Percentiles rank a stretch among this genome's conserved stretches.
Evolutionary conservation across 495 filamentous ascomycete genomes (phyloP).

Genomic region (Melanomma pulvis-pyrius): DNA sequence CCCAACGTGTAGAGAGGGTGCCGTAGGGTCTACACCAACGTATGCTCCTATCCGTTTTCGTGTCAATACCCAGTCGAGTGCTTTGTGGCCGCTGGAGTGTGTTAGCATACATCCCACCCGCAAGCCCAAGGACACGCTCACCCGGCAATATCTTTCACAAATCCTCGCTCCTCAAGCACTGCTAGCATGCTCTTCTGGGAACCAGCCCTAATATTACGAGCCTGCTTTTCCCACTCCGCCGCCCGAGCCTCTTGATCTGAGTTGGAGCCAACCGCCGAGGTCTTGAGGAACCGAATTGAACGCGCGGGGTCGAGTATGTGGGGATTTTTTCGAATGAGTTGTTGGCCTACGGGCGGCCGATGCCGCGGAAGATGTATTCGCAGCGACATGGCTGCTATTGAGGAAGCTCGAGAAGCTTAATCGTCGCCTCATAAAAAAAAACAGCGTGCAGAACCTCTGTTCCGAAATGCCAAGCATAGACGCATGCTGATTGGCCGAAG

Average conservation of each 20-base stretch:
- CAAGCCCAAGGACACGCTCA: constrained; percentile 49
- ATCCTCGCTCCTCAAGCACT: constrained; percentile 76
- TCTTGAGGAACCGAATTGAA: neutral
- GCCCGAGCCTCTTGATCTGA: neutral
- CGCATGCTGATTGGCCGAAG: constrained; percentile 12
- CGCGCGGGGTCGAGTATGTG: neutral
- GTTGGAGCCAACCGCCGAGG: neutral
- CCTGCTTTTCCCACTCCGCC: constrained; percentile 28
- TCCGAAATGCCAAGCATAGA: constrained; percentile 2
- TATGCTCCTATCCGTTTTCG: constrained; percentile 76
- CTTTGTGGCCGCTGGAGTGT: constrained; percentile 47
- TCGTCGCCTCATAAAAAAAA: neutral
- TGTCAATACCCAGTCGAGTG: constrained; percentile 71
- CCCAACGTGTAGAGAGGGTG: constrained; percentile 85
- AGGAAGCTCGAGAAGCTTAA: neutral
- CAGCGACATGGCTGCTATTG: constrained; percentile 29
- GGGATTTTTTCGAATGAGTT: constrained; percentile 16
- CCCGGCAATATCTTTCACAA: constrained; percentile 81
- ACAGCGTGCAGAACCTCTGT: neutral
- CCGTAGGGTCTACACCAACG: constrained; percentile 90
- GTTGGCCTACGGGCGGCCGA: constrained; percentile 10
- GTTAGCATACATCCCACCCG: constrained; percentile 43
- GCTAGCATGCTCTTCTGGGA: constrained; percentile 64
- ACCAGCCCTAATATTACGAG: constrained; percentile 58
- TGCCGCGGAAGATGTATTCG: constrained; percentile 19